These are phyloP conservation scores for Diplotaxis tenuifolia DNA, from an alignment of 345 rosid genomes.

Conservation along the genomic window DNA sequence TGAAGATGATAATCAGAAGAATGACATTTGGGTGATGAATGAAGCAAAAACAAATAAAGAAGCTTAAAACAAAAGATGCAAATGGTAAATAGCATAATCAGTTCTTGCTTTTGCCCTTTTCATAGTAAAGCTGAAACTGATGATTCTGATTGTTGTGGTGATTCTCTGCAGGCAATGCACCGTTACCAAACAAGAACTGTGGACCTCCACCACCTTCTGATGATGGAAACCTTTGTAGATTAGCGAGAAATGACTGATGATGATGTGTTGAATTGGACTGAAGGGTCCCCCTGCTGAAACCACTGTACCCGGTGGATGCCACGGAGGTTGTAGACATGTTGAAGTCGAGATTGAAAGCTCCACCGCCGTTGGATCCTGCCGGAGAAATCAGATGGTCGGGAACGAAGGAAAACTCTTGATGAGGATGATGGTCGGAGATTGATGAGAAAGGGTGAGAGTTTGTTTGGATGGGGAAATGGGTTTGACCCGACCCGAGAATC, in stretches of 20 bases:
- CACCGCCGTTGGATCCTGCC: constrained; percentile 44
- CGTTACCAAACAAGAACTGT: constrained; percentile 58
- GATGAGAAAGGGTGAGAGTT: constrained; percentile 43
- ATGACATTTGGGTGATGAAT: constrained; percentile 12
- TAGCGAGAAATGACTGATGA: constrained; percentile 58
- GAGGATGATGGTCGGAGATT: constrained; percentile 6
- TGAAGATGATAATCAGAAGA: background rate
- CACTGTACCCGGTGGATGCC: constrained; percentile 58
- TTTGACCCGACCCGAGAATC: constrained; percentile 43
- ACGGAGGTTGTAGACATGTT: constrained; percentile 59
- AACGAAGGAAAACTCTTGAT: constrained; percentile 64
- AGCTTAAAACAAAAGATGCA: constrained; percentile 13
- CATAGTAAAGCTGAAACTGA: constrained; percentile 78
- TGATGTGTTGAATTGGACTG: constrained; percentile 88
- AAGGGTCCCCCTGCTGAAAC: constrained; percentile 99
- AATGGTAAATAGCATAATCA: constrained; percentile 27
- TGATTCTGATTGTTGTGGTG: constrained; percentile 53
- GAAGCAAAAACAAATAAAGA: background rate
- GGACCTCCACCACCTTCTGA: constrained; percentile 49
- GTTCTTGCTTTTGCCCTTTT: constrained; percentile 84
- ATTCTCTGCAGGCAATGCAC: constrained; percentile 62
- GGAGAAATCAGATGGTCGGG: constrained; percentile 73
- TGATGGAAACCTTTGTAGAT: constrained; percentile 69
- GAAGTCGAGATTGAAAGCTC: constrained; percentile 80
- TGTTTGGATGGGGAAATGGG: constrained; percentile 44